phyloP scores from a whole-genome alignment of 208 protist genomes.

The Novymonas esmeraldas region DNA sequence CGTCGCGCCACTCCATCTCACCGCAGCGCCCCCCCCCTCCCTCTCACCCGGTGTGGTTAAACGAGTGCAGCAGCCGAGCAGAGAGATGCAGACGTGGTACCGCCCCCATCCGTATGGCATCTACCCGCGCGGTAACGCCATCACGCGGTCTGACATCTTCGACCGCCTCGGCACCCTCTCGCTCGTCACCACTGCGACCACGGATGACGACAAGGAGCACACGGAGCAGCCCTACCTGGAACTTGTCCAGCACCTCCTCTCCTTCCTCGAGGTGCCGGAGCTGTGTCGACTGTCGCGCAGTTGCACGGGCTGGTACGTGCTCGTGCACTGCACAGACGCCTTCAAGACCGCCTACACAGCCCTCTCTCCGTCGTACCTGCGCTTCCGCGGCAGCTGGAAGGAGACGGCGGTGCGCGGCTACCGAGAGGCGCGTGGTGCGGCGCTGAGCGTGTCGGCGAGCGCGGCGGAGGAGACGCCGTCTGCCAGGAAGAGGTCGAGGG shows the following conservation, averaged over 20 bases:
- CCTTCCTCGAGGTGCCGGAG: slow-evolving; percentile 65
- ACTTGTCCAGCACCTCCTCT: slow-evolving; percentile 63
- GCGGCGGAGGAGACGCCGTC: background rate
- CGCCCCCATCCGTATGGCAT: slow-evolving; percentile 78
- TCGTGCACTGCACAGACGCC: slow-evolving; percentile 82
- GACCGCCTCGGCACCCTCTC: slow-evolving; percentile 76
- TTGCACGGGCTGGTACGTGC: slow-evolving; percentile 83
- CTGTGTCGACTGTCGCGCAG: slow-evolving; percentile 70
- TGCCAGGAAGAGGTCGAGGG: slow-evolving; percentile 27
- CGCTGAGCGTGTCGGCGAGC: background rate
- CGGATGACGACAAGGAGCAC: slow-evolving; percentile 52
- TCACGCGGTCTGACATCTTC: slow-evolving; percentile 40
- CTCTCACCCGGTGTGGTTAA: background rate
- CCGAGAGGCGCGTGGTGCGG: slow-evolving; percentile 14
- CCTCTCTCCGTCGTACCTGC: slow-evolving; percentile 56
- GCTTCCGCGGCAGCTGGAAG: slow-evolving; percentile 76
- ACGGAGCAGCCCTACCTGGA: slow-evolving; percentile 79
- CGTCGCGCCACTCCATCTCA: too few relatives aligned
- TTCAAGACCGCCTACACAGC: slow-evolving; percentile 76
- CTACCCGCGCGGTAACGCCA: slow-evolving; percentile 81
- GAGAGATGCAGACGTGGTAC: slow-evolving; percentile 73
- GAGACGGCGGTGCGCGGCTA: slow-evolving; percentile 73
- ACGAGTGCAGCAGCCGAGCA: background rate
- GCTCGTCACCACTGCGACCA: slow-evolving; percentile 46
- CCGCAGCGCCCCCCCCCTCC: background rate